A percentile compares a stretch with the other conserved stretches of the same genome.
phyloP scores from a whole-genome alignment of 495 filamentous ascomycete genomes.

The Zalerion maritima region DNA sequence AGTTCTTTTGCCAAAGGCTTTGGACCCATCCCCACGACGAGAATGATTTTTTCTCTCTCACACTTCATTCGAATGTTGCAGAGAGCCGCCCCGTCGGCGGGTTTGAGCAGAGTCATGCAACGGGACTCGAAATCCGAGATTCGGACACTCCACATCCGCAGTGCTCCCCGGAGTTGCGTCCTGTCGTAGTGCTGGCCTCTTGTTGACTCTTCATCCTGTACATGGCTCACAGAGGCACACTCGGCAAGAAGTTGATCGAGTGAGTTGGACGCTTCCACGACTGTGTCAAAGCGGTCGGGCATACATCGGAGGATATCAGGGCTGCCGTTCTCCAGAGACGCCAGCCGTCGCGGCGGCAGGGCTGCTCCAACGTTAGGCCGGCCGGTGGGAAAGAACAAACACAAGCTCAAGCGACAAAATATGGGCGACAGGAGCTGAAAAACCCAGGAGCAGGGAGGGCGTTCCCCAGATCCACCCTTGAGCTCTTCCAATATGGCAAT shows the following conservation, averaged over 20 bases:
- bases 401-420: slow-evolving; percentile 25
- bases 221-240: no score
- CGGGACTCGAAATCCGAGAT: no score
- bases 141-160: no score
- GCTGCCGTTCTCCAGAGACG: slow-evolving; percentile 13
- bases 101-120: no score
- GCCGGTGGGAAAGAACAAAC: slow-evolving; percentile 22
- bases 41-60: neutral
- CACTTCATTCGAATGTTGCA: no score
- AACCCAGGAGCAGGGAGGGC: slow-evolving; percentile 16
- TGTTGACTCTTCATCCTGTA: no score
- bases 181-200: no score
- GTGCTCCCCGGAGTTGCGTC: no score
- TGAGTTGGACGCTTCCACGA: slow-evolving; percentile 17
- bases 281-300: slow-evolving; percentile 15
- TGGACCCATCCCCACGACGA: neutral
- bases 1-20: no score
- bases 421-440: slow-evolving; percentile 28
- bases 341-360: slow-evolving; percentile 11
- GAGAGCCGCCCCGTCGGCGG: no score
- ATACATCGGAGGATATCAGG: slow-evolving; percentile 17
- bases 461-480: slow-evolving; percentile 5
- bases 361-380: slow-evolving; percentile 7
- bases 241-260: slow-evolving; percentile 23
- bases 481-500: slow-evolving; percentile 22